Percentiles rank a stretch among this genome's conserved stretches.
Evolutionary conservation across 257 asterid genomes (phyloP).

Genomic region (Nemophila menziesii): DNA sequence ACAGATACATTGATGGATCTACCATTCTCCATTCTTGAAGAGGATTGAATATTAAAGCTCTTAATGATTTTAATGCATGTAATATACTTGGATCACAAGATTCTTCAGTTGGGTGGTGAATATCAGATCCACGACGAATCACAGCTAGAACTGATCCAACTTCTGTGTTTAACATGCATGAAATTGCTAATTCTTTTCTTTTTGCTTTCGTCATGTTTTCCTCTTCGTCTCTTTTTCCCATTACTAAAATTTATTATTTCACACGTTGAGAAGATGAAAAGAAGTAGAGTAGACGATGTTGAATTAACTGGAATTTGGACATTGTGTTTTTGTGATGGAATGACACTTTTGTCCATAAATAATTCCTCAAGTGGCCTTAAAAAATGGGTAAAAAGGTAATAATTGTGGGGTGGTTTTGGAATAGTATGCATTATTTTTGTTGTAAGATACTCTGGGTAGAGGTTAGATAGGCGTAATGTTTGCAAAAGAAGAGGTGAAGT

Average conservation of each 20-base stretch:
- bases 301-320: background rate
- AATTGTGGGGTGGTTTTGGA: background rate
- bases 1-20: constrained; percentile 54
- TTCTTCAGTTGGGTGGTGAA: constrained; percentile 47
- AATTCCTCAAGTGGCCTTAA: background rate
- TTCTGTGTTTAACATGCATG: constrained; percentile 90
- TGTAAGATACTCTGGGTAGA: background rate
- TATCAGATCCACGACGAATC: constrained; percentile 51
- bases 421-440: background rate
- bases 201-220: constrained; percentile 26
- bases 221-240: constrained; percentile 34
- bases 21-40: constrained; percentile 65
- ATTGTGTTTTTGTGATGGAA: constrained; percentile 4
- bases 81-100: constrained; percentile 34
- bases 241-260: constrained; percentile 5
- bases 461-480: constrained; percentile 19
- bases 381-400: background rate
- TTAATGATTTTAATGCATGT: constrained; percentile 54
- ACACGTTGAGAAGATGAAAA: background rate
- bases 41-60: constrained; percentile 67
- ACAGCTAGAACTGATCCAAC: constrained; percentile 83
- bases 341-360: background rate
- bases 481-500: constrained; percentile 23
- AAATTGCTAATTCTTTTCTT: constrained; percentile 62
- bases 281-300: constrained; percentile 2